Evolutionary conservation across 495 filamentous ascomycete species (phyloP).

Genomic region (Aspergillus egyptiacus): DNA sequence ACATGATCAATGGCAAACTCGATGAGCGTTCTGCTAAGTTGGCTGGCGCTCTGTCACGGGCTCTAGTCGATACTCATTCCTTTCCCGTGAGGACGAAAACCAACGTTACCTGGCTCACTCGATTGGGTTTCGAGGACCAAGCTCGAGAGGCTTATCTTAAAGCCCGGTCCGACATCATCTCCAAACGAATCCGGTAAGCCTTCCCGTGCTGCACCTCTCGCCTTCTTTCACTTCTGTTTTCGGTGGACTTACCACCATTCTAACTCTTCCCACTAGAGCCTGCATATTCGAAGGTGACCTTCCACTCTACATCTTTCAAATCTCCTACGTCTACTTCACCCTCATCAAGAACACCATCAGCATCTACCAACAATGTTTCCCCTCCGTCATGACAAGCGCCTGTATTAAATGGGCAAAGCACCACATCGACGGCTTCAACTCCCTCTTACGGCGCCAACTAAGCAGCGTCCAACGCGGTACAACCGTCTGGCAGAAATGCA

Average conservation of each 20-base stretch:
- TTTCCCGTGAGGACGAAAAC: constrained; percentile 63
- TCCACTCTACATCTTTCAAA: constrained; percentile 84
- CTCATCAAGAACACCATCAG: constrained; percentile 85
- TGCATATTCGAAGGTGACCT: constrained; percentile 92
- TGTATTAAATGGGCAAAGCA: constrained; percentile 96
- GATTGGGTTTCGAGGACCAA: constrained; percentile 83
- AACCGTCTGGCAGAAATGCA: constrained; percentile 72
- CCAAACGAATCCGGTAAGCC: constrained; percentile 70
- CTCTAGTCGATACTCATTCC: constrained; percentile 66
- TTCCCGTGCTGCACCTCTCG: background rate
- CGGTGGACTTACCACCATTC: no score
- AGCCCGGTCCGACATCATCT: constrained; percentile 67
- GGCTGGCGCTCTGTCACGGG: constrained; percentile 64
- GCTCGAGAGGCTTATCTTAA: constrained; percentile 82
- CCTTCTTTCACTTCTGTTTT: no score
- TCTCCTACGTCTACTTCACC: constrained; percentile 95
- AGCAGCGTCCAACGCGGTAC: constrained; percentile 66
- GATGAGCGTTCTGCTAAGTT: constrained; percentile 79
- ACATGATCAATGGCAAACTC: constrained; percentile 82
- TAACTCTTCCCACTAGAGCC: constrained; percentile 51
- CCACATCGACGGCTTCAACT: constrained; percentile 84
- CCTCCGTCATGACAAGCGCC: constrained; percentile 76
- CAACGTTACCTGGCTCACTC: constrained; percentile 74
- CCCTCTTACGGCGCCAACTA: constrained; percentile 71
- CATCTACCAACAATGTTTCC: constrained; percentile 86